phyloP scores from a whole-genome alignment of 1,284 basidiomycete species.

The Stygiomarasmius scandens region DNA sequence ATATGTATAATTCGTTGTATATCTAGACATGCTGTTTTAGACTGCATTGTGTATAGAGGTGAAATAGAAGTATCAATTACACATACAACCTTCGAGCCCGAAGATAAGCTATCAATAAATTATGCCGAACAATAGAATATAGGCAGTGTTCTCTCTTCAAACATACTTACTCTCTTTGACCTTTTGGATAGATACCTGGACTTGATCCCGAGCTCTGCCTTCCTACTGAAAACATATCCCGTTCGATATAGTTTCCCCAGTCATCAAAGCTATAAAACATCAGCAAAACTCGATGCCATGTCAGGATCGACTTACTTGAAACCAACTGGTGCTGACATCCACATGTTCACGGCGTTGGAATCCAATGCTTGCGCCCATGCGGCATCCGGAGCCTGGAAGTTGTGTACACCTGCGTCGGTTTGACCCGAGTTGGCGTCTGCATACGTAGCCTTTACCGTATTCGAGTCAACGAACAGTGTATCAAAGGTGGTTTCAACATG shows the following conservation, averaged over 20 bases:
- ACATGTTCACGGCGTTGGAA: not conserved
- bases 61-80: no score
- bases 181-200: not conserved
- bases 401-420: not conserved
- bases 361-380: constrained; percentile 33
- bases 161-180: not conserved
- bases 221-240: not conserved
- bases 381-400: constrained; percentile 34
- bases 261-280: constrained; percentile 6
- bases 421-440: not conserved
- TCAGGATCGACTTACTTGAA: constrained; percentile 7
- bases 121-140: not conserved
- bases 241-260: constrained; percentile 12
- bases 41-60: not conserved
- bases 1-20: not conserved
- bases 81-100: no score
- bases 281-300: no score
- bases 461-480: not conserved
- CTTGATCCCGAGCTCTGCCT: not conserved
- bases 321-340: not conserved
- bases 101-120: no score
- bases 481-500: not conserved
- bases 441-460: not conserved
- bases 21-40: not conserved
- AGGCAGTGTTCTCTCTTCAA: not conserved